Conservation (phyloP, 2,329 filamentous ascomycete species). For the Xenoacremonium recifei region DNA sequence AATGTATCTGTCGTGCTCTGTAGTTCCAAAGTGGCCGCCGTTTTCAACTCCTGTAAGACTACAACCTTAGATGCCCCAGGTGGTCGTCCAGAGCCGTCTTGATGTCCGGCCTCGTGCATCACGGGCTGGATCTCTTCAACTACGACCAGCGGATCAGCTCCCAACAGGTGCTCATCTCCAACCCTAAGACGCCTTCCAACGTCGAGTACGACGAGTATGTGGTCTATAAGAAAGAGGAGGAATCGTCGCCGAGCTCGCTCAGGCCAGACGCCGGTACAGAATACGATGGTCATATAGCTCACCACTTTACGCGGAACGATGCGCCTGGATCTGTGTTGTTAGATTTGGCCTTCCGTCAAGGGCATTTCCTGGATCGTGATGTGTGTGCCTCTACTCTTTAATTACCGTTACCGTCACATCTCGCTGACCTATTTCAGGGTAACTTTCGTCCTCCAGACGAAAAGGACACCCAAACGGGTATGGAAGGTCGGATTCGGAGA, state of each 20-base stretch:
- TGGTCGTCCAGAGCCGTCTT: constrained; percentile 20
- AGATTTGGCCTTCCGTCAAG: constrained; percentile 31
- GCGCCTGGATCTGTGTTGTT: constrained; percentile 30
- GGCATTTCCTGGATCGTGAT: constrained; percentile 27
- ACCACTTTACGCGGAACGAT: constrained; percentile 33
- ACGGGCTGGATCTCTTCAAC: constrained; percentile 36
- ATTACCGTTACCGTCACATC: no score
- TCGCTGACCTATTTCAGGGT: constrained; percentile 16
- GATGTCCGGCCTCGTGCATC: constrained; percentile 22
- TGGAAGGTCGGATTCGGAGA: constrained; percentile 36
- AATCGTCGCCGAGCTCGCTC: constrained; percentile 6
- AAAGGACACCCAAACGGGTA: constrained; percentile 18
- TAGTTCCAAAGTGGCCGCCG: constrained; percentile 21
- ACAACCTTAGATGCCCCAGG: constrained; percentile 22
- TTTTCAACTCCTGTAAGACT: constrained; percentile 21
- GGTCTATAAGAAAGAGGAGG: constrained; percentile 29
- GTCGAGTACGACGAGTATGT: constrained; percentile 39
- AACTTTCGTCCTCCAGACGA: constrained; percentile 20
- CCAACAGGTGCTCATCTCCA: constrained; percentile 32
- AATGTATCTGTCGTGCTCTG: constrained; percentile 21
- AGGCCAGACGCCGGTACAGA: constrained; percentile 7
- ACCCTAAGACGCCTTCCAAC: constrained; percentile 27
- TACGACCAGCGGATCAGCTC: constrained; percentile 34
- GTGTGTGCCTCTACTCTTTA: no score
- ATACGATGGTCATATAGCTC: constrained; percentile 27